Percentiles rank a stretch among this genome's conserved stretches.
Evolutionary conservation across 106 monocot species (phyloP).

Genomic region (Dactylorhiza incarnata): DNA sequence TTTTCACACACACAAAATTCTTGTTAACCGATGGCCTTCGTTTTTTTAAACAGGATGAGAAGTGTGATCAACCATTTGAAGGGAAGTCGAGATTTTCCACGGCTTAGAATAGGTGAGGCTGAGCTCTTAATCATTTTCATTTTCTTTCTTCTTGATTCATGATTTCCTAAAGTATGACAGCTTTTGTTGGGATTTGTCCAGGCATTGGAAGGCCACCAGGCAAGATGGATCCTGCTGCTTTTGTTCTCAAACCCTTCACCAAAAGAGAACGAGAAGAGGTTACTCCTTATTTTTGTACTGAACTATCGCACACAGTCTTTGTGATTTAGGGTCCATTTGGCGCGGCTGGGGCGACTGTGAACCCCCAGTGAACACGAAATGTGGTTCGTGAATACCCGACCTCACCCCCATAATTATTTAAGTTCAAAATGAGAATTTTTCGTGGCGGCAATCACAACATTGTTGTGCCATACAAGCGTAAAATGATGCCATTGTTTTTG

Average conservation of each 20-base stretch:
- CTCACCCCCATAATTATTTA: too few species aligned
- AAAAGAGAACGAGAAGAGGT: slow-evolving; percentile 86
- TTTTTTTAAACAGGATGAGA: slow-evolving; percentile 58
- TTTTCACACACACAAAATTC: neutral
- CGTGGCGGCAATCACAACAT: too few species aligned
- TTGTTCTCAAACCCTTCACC: slow-evolving; percentile 80
- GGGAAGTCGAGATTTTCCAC: slow-evolving; percentile 78
- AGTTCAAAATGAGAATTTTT: too few species aligned
- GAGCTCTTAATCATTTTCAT: neutral
- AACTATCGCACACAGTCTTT: neutral
- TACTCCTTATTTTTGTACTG: neutral
- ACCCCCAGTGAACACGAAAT: too few species aligned
- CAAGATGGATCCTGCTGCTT: slow-evolving; percentile 69
- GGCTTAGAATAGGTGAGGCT: slow-evolving; percentile 73
- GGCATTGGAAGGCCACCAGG: slow-evolving; percentile 95
- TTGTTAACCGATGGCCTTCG: neutral
- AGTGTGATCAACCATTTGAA: slow-evolving; percentile 89
- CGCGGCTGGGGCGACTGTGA: too few species aligned
- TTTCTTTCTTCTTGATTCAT: neutral
- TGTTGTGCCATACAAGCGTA: too few species aligned
- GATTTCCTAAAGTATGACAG: slow-evolving; percentile 1
- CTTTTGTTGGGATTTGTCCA: slow-evolving; percentile 20
- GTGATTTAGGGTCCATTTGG: too few species aligned
- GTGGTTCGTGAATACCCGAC: too few species aligned
- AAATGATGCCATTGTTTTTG: too few species aligned